A percentile compares a stretch with the other conserved stretches of the same genome.
Conservation (phyloP, 192 early-diverging fungal genomes). For the Dimargaris cristalligena region DNA sequence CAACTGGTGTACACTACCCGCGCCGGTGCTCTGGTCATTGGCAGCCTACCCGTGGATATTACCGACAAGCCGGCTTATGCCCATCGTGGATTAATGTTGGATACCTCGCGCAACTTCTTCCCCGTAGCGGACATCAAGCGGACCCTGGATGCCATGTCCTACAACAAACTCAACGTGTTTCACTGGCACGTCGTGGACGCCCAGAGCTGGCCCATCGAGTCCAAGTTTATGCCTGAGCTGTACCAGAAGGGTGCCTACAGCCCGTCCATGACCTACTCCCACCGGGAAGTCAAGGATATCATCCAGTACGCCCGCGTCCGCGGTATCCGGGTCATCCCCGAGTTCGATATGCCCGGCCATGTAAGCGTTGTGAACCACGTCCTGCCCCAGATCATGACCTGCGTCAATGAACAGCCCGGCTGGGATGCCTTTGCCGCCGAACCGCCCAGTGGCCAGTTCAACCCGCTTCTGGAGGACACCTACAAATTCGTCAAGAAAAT, state of each 20-base stretch:
- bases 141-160: slow-evolving; percentile 50
- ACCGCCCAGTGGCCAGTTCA: slow-evolving; percentile 73
- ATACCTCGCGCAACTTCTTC: slow-evolving; percentile 53
- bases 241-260: slow-evolving; percentile 47
- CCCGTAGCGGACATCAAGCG: slow-evolving; percentile 34
- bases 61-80: slow-evolving; percentile 39
- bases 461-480: slow-evolving; percentile 44
- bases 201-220: slow-evolving; percentile 54
- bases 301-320: slow-evolving; percentile 54
- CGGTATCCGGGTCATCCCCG: slow-evolving; percentile 81
- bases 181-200: slow-evolving; percentile 65
- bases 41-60: slow-evolving; percentile 36
- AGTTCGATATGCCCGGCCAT: slow-evolving; percentile 81
- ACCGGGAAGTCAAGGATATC: slow-evolving; percentile 47
- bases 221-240: slow-evolving; percentile 41
- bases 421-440: slow-evolving; percentile 46
- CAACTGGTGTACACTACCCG: slow-evolving; percentile 39
- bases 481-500: slow-evolving; percentile 41
- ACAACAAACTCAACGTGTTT: slow-evolving; percentile 58
- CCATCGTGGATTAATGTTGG: slow-evolving; percentile 53
- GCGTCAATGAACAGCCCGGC: slow-evolving; percentile 37
- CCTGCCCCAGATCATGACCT: slow-evolving; percentile 39
- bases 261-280: slow-evolving; percentile 43
- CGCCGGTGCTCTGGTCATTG: slow-evolving; percentile 24
- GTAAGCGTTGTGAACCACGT: slow-evolving; percentile 32